Percentiles rank a stretch among this genome's conserved stretches.
Conservation (phyloP, 192 early-diverging fungal genomes). For the Backusella sp. region DNA sequence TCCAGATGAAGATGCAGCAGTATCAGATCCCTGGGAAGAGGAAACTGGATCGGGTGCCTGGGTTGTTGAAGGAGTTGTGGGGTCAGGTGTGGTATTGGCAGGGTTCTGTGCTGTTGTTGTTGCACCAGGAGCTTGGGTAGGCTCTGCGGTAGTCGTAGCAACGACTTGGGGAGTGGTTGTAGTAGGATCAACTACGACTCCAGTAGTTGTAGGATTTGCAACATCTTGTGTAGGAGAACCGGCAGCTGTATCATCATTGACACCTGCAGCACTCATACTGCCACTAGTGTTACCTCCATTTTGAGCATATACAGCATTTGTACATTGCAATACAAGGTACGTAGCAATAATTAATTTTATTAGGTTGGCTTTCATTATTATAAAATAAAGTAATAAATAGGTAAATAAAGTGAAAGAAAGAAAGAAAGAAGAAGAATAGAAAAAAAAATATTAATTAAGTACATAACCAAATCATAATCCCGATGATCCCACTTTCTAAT, state of each 20-base stretch:
- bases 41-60: neutral
- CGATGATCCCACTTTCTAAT: neutral
- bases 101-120: neutral
- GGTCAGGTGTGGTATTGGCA: neutral
- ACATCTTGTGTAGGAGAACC: neutral
- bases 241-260: neutral
- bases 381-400: neutral
- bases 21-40: neutral
- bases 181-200: neutral
- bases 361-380: neutral
- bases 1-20: neutral
- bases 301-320: neutral
- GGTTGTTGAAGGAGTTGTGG: conserved; percentile 1
- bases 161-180: neutral
- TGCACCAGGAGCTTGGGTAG: neutral
- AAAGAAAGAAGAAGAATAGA: neutral
- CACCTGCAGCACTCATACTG: neutral
- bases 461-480: neutral
- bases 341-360: conserved; percentile 7
- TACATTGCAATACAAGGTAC: neutral
- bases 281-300: neutral
- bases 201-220: neutral
- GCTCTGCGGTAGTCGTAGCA: neutral
- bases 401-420: neutral
- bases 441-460: neutral